phyloP scores from a whole-genome alignment of 805 yeast genomes.

The Ogataea henricii region DNA sequence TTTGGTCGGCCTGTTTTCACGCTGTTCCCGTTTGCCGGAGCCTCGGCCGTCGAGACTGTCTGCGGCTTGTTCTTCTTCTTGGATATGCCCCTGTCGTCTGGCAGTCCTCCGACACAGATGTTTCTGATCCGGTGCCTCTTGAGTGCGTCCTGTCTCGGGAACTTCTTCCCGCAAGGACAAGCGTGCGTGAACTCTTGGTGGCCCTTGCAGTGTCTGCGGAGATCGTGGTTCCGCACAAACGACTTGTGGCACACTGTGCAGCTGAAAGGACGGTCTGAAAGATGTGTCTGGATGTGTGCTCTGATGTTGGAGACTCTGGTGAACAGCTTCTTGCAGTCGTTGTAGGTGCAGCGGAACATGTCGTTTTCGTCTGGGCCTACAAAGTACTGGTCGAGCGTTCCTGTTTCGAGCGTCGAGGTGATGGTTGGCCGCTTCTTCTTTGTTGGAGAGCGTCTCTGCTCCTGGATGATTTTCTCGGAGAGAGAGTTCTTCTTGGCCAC shows the following conservation, averaged over 20 bases:
- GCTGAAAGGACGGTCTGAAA: conserved; percentile 88
- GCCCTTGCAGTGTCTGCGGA: conserved; percentile 84
- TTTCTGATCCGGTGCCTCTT: conserved; percentile 76
- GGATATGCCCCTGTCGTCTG: conserved; percentile 33
- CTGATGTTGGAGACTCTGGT: conserved; percentile 88
- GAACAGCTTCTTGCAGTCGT: conserved; percentile 79
- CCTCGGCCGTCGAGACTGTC: conserved; percentile 2
- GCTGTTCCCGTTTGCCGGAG: conserved; percentile 8
- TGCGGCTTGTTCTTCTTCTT: conserved; percentile 18
- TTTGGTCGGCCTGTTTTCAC: conserved; percentile 7
- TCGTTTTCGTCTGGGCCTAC: conserved; percentile 76
- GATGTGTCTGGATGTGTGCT: conserved; percentile 95
- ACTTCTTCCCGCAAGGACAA: conserved; percentile 94
- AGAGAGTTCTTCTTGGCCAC: conserved; percentile 35
- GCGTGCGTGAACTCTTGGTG: conserved; percentile 71
- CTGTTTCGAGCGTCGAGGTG: conserved; percentile 80
- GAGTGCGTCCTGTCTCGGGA: conserved; percentile 87
- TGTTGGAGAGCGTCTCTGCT: conserved; percentile 47
- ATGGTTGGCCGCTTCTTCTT: conserved; percentile 50
- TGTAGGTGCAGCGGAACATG: conserved; percentile 71
- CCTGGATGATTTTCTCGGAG: conserved; percentile 33
- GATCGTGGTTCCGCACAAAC: conserved; percentile 94
- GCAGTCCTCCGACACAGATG: conserved; percentile 78
- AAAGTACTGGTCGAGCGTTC: conserved; percentile 82
- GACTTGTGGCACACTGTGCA: conserved; percentile 79